Conservation (phyloP, 352 stramenopile genomes). For the Pythium sp. region DNA sequence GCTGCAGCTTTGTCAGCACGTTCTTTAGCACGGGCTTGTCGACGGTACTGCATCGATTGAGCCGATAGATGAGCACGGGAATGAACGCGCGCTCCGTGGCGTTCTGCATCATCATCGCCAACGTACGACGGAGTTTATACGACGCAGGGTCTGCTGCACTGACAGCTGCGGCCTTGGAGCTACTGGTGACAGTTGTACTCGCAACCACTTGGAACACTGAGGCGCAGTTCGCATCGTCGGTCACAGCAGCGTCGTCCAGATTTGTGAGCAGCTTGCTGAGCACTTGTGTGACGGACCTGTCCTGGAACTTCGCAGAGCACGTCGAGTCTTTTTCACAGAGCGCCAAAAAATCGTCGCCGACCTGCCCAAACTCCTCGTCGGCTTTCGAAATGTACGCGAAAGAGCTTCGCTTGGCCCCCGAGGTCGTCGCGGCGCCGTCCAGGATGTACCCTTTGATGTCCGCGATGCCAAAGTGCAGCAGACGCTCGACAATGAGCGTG, state of each 20-base stretch:
- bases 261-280: slow-evolving; percentile 34
- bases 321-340: slow-evolving; percentile 41
- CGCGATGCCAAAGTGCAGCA: slow-evolving; percentile 51
- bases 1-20: slow-evolving; percentile 31
- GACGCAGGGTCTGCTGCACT: slow-evolving; percentile 10
- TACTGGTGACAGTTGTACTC: background rate
- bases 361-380: slow-evolving; percentile 41
- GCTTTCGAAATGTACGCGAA: slow-evolving; percentile 29
- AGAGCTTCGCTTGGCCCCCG: slow-evolving; percentile 19
- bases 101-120: slow-evolving; percentile 51
- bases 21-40: slow-evolving; percentile 41
- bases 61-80: slow-evolving; percentile 53
- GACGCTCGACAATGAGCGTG: slow-evolving; percentile 56
- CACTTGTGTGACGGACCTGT: slow-evolving; percentile 29
- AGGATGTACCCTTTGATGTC: slow-evolving; percentile 60
- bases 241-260: slow-evolving; percentile 21
- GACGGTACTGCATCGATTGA: slow-evolving; percentile 44
- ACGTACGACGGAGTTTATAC: slow-evolving; percentile 12
- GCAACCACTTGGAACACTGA: slow-evolving; percentile 9
- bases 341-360: slow-evolving; percentile 40
- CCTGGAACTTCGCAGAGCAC: slow-evolving; percentile 40
- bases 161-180: background rate
- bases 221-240: slow-evolving; percentile 13
- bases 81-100: slow-evolving; percentile 51
- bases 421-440: slow-evolving; percentile 45